Base-by-base conservation (phyloP, 352 stramenopile genomes). In the Phytophthora sp. region DNA sequence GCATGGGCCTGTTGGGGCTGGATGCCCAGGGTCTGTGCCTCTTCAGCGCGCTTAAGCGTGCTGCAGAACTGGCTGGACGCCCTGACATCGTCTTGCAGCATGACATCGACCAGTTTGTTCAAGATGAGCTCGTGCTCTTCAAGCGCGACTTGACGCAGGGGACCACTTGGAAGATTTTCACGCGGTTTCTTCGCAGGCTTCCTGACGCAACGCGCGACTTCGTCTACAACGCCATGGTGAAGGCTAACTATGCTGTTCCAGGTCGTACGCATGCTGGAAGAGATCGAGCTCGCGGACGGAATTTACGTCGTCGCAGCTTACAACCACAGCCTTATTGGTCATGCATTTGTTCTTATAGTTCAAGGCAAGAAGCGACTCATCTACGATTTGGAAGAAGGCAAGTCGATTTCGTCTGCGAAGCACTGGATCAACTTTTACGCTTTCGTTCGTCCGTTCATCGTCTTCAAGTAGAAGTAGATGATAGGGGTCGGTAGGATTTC, bases 81-180 rank as follows among this genome's bases (percentile, higher is more conserved):
- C 37, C 46, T 4, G 37, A 49, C 20, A 52, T 65, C 9, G 21
- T 46, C 2, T 58, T 15, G 1, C 20, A 56, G 3, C 20, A 37
- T 1, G 28, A 48, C 12, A 46, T 65, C 5, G 55, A 50, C 9
- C 27, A 41, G 9, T 57, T 65, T n/a, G 55, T 48, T 4, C 8
- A 1, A 4, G 45, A 65, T 26, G 26, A 57, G 23, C 24, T 31
- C 1, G 13, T 15, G 13, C 7, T 18, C 23, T n/a, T 26, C 41
- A 23, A 30, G 15, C 18, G 12, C 0, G 45, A 64, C 10, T 4
- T 64, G 1, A 56, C 24, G 5, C 20, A 51, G 15, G 54, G 44
- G 2, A 52, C 35, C 9, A 31, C 15, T 5, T 59, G 46, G 31
- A 58, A 56, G 48, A 13, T 39, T 5, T 10, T 59, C 1, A 31